Evolutionary conservation across 306 rosid genomes (phyloP).

Genomic region (Casuarina glauca): DNA sequence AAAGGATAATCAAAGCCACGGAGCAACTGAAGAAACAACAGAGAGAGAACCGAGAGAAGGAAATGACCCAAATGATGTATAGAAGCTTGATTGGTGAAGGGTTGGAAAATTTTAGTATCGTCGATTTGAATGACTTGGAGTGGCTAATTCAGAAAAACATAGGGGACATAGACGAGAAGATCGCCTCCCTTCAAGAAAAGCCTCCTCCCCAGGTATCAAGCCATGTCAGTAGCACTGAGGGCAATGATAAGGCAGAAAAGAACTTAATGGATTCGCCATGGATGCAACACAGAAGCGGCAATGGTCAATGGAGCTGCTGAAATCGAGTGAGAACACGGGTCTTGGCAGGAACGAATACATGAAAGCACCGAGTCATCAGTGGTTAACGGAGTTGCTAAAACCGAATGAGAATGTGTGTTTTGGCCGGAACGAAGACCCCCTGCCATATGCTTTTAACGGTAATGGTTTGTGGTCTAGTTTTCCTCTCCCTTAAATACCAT

Average conservation of each 20-base stretch:
- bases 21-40: constrained; percentile 16
- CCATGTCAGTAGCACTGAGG: background rate
- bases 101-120: background rate
- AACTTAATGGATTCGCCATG: background rate
- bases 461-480: constrained; percentile 4
- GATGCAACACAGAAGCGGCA: constrained; percentile 3
- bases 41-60: constrained; percentile 19
- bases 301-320: background rate
- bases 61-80: constrained; percentile 13
- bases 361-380: background rate
- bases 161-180: background rate
- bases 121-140: constrained; percentile 9
- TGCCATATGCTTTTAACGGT: background rate
- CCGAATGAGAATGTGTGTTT: background rate
- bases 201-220: background rate
- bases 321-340: background rate
- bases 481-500: constrained; percentile 1
- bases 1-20: constrained; percentile 2
- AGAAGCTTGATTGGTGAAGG: constrained; percentile 17
- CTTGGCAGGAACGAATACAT: constrained; percentile 12
- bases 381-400: background rate
- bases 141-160: constrained; percentile 8
- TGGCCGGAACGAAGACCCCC: constrained; percentile 5
- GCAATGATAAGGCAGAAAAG: background rate
- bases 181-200: background rate